Evolutionary conservation across 176 grass and related monocot species (phyloP).

Genomic region (Triticum turgidum): DNA sequence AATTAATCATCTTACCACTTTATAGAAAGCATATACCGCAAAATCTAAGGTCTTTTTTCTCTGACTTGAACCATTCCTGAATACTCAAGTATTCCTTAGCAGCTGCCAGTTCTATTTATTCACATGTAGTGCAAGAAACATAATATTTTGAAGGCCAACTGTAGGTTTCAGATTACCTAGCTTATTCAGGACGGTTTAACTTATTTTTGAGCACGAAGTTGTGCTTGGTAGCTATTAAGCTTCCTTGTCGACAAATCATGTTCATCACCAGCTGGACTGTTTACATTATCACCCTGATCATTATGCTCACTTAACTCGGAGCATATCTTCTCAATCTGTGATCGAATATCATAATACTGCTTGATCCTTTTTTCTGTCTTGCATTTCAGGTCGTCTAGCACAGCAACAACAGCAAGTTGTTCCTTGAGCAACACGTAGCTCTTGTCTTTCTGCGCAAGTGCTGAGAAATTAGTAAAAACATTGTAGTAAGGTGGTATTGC

Average conservation of each 20-base stretch:
- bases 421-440: too few relatives aligned
- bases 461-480: background rate
- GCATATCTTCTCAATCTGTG: too few relatives aligned
- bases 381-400: too few relatives aligned
- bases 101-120: background rate
- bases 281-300: slow-evolving; percentile 6
- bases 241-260: slow-evolving; percentile 76
- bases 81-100: background rate
- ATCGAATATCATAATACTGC: too few relatives aligned
- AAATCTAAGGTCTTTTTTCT: background rate
- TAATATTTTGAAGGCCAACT: background rate
- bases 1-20: too few relatives aligned
- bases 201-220: slow-evolving; percentile 84
- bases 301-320: too few relatives aligned
- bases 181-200: slow-evolving; percentile 38
- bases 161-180: background rate
- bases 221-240: slow-evolving; percentile 61
- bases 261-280: slow-evolving; percentile 40
- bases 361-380: too few relatives aligned
- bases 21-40: background rate
- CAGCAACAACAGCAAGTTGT: too few relatives aligned
- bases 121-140: background rate
- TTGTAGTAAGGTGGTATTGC: too few relatives aligned
- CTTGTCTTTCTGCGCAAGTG: too few relatives aligned
- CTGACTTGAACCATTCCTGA: background rate